Conservation (phyloP, 352 stramenopile species). For the Globisporangium perplexum region DNA sequence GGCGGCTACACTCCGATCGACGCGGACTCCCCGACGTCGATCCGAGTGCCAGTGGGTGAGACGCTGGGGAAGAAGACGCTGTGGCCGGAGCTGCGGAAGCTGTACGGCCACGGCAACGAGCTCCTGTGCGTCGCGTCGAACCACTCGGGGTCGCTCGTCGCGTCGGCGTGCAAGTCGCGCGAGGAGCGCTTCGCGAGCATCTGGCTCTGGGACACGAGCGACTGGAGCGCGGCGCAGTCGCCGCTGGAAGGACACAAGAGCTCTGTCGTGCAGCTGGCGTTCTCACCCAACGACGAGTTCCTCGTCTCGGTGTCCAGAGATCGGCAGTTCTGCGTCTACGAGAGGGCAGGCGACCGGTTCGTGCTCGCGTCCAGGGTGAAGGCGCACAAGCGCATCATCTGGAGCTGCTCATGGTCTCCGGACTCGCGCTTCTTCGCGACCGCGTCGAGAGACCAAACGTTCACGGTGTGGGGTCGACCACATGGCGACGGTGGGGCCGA, state of each 20-base stretch:
- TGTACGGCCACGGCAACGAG: conserved; percentile 80
- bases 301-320: conserved; percentile 72
- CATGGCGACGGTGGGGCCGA: not conserved
- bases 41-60: conserved; percentile 54
- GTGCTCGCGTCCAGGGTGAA: conserved; percentile 40
- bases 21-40: not conserved
- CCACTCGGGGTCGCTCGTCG: conserved; percentile 41
- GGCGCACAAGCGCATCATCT: conserved; percentile 76
- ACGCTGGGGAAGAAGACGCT: conserved; percentile 57
- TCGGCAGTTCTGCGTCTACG: conserved; percentile 63
- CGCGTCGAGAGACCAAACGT: conserved; percentile 58
- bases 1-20: conserved; percentile 22
- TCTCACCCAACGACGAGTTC: conserved; percentile 54
- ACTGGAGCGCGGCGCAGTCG: conserved; percentile 39
- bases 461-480: conserved; percentile 40
- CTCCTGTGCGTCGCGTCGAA: conserved; percentile 63
- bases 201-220: conserved; percentile 57
- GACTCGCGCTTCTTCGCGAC: conserved; percentile 53
- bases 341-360: conserved; percentile 23
- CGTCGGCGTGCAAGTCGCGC: conserved; percentile 70
- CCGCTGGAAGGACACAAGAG: conserved; percentile 69
- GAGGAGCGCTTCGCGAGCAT: conserved; percentile 59
- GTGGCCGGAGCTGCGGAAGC: conserved; percentile 70
- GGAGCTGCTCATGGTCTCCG: conserved; percentile 68
- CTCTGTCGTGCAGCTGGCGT: conserved; percentile 72